Conservation (phyloP, 2,329 filamentous ascomycete genomes). For the Monosporascus sp. region DNA sequence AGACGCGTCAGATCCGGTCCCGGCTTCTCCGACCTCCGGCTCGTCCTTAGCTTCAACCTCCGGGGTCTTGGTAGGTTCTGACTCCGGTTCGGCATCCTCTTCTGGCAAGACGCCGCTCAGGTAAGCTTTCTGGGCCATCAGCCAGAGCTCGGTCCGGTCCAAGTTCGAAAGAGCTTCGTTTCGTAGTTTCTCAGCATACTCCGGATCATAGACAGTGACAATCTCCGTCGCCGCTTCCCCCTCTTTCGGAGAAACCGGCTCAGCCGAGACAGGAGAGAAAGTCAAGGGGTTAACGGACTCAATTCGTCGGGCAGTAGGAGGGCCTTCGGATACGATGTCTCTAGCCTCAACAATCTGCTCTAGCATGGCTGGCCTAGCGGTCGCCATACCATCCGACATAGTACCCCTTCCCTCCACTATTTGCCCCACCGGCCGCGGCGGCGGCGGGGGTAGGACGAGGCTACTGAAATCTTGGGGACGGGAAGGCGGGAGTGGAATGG, state of each 20-base stretch:
- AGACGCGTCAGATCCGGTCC: constrained; percentile 20
- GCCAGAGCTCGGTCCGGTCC: constrained; percentile 82
- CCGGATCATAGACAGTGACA: constrained; percentile 65
- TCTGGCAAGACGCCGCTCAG: constrained; percentile 61
- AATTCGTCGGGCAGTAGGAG: constrained; percentile 24
- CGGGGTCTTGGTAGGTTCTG: constrained; percentile 31
- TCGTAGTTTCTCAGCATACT: constrained; percentile 69
- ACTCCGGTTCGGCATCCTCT: constrained; percentile 31
- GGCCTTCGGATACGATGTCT: constrained; percentile 21
- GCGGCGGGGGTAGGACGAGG: constrained; percentile 34
- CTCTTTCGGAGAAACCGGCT: constrained; percentile 36
- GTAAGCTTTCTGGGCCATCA: constrained; percentile 75
- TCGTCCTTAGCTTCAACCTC: constrained; percentile 29
- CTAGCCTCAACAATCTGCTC: constrained; percentile 33
- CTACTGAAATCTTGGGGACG: constrained; percentile 31
- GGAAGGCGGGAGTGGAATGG: constrained; percentile 30
- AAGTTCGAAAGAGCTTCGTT: constrained; percentile 66
- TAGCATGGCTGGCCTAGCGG: constrained; percentile 51
- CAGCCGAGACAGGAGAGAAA: constrained; percentile 27
- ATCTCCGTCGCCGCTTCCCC: constrained; percentile 62
- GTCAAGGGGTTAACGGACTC: constrained; percentile 22
- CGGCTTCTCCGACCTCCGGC: constrained; percentile 17
- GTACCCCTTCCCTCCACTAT: constrained; percentile 56
- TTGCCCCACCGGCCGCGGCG: constrained; percentile 57
- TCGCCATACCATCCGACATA: constrained; percentile 58